Base-by-base conservation (phyloP, 225 moss, liverwort and hornwort species). In the Climacium dendroides region DNA sequence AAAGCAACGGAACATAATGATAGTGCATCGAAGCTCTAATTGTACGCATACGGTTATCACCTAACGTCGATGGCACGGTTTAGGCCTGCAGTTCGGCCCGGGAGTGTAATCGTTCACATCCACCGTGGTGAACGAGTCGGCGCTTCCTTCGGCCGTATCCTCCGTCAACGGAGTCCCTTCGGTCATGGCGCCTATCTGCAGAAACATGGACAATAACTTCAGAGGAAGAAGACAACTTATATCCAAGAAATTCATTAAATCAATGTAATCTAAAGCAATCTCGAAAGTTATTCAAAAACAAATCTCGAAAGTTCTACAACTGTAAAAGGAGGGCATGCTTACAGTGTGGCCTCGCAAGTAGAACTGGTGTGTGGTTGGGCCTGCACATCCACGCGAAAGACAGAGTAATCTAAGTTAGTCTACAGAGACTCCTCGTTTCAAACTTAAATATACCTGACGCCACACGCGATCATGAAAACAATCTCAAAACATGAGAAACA, bases 231-330 rank as follows among this genome's bases (percentile, higher is more conserved):
- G 9, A 61, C 60, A n/a, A 6, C 4, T 4, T 13, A 1, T 4
- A 17, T 25, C 12, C 37, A 6, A 9, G 37, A 20, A 12, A 9
- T n/a, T 18, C 9, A 55, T 8, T 13, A 34, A 34, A 25, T n/a
- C n/a, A n/a, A n/a, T n/a, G n/a, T n/a, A n/a, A n/a, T n/a, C n/a
- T n/a, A n/a, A n/a, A n/a, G n/a, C n/a, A n/a, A n/a, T n/a, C n/a
- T n/a, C n/a, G n/a, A n/a, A 0, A 15, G 4, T 5, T 13, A 13
- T 25, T 2, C n/a, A 26, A 48, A 4, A 2, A 25, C 2, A 1
- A n/a, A 20, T 62, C 52, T 52, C 39, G 39, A 14, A 28, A 29
- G 48, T 25, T 48, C 1, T 5, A 22, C 8, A 5, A 41, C 29
- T 3, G 50, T 4, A 35, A 12, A 20, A 60, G 4, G 9, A 48